Evolutionary conservation across 2,329 filamentous ascomycete genomes (phyloP), one percentile per base, ranked within the genome.

Genomic region (Zalaria obscura): DNA sequence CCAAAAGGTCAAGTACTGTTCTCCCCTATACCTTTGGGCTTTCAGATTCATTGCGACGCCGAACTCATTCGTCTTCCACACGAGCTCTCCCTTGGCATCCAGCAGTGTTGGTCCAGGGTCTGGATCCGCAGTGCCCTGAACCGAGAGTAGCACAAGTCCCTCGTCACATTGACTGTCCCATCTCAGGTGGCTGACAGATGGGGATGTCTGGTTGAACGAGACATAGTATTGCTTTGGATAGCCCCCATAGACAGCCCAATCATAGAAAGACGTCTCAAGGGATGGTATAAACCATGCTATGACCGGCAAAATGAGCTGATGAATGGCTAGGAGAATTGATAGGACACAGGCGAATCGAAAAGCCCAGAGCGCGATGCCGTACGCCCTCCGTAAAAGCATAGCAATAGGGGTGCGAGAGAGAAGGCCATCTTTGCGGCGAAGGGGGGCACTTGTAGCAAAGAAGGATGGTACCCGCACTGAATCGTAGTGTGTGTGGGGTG

Each of bases 1-100:
- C 59, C 59, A 62, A 42, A 62, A 57, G 1, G 59, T 62, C 25
- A 62, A 45, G 39, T 55, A 60, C 27, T 57, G 48, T 42, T 56
- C 43, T n/a, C 54, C 57, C 27, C 52, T 48, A 45, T 58, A 61
- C 8, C 42, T 41, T 40, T 62, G 59, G 9, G 57, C 44, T 35
- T 52, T 54, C 3, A 58, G 41, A 42, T 60, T 57, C 27, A 52
- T 50, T 4, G 50, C 48, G 0, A 47, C 42, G 34, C 50, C 50
- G 38, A 47, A 56, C 25, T 55, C 52, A 29, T 56, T 52, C 5
- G 49, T 48, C 25, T 46, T 52, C 58, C 58, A 61, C 5, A 61
- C 42, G 44, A 60, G 36, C 8, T 53, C 50, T 5, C 58, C 57
- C 3, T 46, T 45, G 9, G 52, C 41, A 40, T 60, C 55, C 34